phyloP scores from a whole-genome alignment of 352 stramenopile species.

The Achlya hypogyna region DNA sequence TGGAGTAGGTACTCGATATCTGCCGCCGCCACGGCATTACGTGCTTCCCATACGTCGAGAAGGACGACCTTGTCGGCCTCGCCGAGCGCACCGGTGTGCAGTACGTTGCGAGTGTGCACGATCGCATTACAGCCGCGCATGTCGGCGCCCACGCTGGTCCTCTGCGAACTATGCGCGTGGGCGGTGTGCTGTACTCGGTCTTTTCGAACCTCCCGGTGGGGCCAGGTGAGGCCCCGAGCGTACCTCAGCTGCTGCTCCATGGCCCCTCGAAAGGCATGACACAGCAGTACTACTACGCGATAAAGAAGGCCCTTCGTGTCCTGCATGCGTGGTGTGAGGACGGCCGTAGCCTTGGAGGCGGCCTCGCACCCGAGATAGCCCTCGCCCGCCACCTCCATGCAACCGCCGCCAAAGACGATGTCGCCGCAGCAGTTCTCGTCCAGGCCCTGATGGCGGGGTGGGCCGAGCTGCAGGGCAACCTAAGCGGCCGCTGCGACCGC shows the following conservation, averaged over 20 bases:
- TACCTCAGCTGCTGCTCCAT: constrained; percentile 50
- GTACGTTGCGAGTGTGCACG: constrained; percentile 43
- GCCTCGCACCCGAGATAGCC: background rate
- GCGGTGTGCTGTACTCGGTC: constrained; percentile 31
- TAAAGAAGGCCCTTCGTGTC: constrained; percentile 51
- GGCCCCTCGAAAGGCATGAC: constrained; percentile 48
- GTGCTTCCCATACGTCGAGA: constrained; percentile 51
- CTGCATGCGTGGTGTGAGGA: constrained; percentile 30
- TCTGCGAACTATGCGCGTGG: constrained; percentile 29
- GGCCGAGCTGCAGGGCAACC: background rate
- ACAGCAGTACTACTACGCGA: constrained; percentile 49
- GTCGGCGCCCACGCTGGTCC: constrained; percentile 31
- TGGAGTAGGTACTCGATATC: constrained; percentile 32
- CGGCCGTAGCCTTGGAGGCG: background rate
- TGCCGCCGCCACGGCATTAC: constrained; percentile 41
- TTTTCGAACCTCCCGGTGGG: background rate
- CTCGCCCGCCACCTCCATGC: background rate
- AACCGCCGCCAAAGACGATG: background rate
- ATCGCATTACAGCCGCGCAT: constrained; percentile 30
- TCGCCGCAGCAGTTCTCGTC: background rate
- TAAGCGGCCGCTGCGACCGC: background rate
- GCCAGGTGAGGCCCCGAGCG: background rate
- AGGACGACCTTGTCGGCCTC: constrained; percentile 36
- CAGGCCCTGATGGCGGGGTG: background rate
- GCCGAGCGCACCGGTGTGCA: constrained; percentile 31